Evolutionary conservation across 2,329 filamentous ascomycete species (phyloP), one percentile per base, ranked within the genome.

Genomic region (Leptographium galeiforme): DNA sequence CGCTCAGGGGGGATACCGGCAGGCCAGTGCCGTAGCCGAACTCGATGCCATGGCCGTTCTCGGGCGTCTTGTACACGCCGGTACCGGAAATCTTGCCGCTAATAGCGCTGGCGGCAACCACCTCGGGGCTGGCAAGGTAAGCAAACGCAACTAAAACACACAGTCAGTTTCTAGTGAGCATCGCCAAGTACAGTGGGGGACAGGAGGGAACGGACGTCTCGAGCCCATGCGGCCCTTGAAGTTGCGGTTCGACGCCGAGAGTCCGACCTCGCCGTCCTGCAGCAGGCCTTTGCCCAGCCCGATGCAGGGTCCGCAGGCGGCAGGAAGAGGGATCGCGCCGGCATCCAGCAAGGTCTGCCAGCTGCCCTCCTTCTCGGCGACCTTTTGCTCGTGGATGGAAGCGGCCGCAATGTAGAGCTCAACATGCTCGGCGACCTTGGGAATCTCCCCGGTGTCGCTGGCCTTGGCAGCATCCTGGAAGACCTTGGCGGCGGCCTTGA

Each of bases 171-270:
- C 25, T 5, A 3, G 25, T 25, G 25, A 5, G 25, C 25, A 25
- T 25, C 25, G n/a, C 5, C 25, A 25, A 25, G 25, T 25, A 25
- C 25, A 5, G n/a, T n/a, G n/a, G n/a, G n/a, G n/a, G n/a, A n/a
- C n/a, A n/a, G n/a, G n/a, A n/a, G 25, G 25, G 25, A 25, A 25
- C 25, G 2, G 25, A 25, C 25, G 25, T 25, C 25, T 81, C 14
- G 78, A 84, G 4, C 90, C 90, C 87, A 96, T 94, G 3, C 90
- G 81, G 0, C 89, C 90, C 68, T 90, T 89, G 74, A 90, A 96
- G 67, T 95, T 95, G 12, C 90, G 76, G 72, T 96, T 96, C 82
- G 0, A 89, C 87, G 56, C 77, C 83, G 60, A 96, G 90, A 96
- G 90, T 25, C 89, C 89, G 11, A 89, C 82, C 69, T 96, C 89